Evolutionary conservation across 805 yeast species (phyloP).

Genomic region (Teunomyces lycoperdinae): DNA sequence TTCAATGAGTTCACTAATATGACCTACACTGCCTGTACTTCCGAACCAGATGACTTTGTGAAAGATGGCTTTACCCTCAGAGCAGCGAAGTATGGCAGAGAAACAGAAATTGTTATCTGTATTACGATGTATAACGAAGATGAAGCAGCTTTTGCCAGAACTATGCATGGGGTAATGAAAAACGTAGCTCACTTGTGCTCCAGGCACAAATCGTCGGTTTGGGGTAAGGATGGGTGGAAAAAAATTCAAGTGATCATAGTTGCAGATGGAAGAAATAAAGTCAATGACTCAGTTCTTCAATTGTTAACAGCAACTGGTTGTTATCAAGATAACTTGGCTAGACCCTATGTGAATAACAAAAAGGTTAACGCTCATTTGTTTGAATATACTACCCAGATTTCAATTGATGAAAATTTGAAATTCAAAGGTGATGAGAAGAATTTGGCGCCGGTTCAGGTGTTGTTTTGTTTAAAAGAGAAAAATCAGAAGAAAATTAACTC

Average conservation of each 20-base stretch:
- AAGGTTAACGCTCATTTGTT: conserved; percentile 91
- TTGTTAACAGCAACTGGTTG: conserved; percentile 92
- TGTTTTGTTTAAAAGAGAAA: conserved; percentile 88
- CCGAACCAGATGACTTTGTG: conserved; percentile 84
- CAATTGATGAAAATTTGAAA: conserved; percentile 83
- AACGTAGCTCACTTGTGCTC: conserved; percentile 85
- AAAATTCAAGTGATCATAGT: conserved; percentile 89
- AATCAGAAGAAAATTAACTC: conserved; percentile 94
- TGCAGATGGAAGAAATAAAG: conserved; percentile 92
- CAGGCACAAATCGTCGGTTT: conserved; percentile 75
- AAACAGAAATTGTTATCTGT: conserved; percentile 87
- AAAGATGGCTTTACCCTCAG: conserved; percentile 81
- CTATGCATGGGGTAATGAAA: conserved; percentile 91
- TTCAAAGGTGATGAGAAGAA: conserved; percentile 89
- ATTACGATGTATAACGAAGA: conserved; percentile 98
- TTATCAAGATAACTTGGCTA: conserved; percentile 96
- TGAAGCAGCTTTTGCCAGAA: conserved; percentile 84
- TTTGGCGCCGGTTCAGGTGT: conserved; percentile 89
- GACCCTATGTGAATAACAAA: conserved; percentile 87
- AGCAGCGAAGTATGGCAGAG: conserved; percentile 82
- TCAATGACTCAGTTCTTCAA: conserved; percentile 80
- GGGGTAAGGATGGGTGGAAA: conserved; percentile 98
- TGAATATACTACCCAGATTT: conserved; percentile 94
- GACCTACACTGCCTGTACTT: conserved; percentile 96
- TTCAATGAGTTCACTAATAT: conserved; percentile 92